phyloP scores from a whole-genome alignment of 805 yeast genomes.

The Danielia reshetovae region DNA sequence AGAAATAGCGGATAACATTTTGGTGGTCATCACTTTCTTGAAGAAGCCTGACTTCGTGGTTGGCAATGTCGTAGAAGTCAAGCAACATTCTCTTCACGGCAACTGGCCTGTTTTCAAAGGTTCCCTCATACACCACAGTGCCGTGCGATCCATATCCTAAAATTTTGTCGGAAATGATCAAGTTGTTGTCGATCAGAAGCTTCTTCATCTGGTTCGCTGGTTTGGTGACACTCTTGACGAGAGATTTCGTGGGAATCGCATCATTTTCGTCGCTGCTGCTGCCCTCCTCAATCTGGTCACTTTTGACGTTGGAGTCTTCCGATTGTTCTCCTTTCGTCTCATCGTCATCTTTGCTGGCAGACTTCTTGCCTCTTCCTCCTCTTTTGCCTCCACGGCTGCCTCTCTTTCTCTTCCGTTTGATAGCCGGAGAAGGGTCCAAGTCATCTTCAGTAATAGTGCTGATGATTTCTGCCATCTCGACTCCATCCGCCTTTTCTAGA shows the following conservation, averaged over 20 bases:
- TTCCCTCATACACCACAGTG: slow-evolving; percentile 87
- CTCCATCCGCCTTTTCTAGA: slow-evolving; percentile 7
- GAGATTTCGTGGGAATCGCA: slow-evolving; percentile 20
- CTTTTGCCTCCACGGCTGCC: slow-evolving; percentile 84
- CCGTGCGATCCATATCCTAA: slow-evolving; percentile 97
- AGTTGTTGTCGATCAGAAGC: slow-evolving; percentile 44
- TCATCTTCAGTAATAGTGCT: not conserved
- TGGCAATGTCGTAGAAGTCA: slow-evolving; percentile 91
- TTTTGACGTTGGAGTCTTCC: slow-evolving; percentile 8
- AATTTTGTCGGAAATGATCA: slow-evolving; percentile 66
- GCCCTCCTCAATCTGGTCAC: slow-evolving; percentile 4
- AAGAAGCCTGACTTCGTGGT: slow-evolving; percentile 79
- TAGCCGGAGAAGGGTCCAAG: slow-evolving; percentile 9
- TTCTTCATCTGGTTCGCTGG: slow-evolving; percentile 19
- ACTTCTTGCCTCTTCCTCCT: slow-evolving; percentile 28
- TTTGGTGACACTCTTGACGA: slow-evolving; percentile 20
- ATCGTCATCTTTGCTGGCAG: slow-evolving; percentile 30
- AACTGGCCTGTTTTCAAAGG: slow-evolving; percentile 88
- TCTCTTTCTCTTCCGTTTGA: slow-evolving; percentile 65
- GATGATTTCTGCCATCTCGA: not conserved
- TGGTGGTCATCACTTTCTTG: slow-evolving; percentile 97
- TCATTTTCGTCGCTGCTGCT: slow-evolving; percentile 10
- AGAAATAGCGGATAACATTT: slow-evolving; percentile 87
- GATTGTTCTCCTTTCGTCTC: slow-evolving; percentile 2
- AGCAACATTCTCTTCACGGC: slow-evolving; percentile 93